phyloP scores from a whole-genome alignment of 257 asterid genomes.

The Solanum dulcamara region DNA sequence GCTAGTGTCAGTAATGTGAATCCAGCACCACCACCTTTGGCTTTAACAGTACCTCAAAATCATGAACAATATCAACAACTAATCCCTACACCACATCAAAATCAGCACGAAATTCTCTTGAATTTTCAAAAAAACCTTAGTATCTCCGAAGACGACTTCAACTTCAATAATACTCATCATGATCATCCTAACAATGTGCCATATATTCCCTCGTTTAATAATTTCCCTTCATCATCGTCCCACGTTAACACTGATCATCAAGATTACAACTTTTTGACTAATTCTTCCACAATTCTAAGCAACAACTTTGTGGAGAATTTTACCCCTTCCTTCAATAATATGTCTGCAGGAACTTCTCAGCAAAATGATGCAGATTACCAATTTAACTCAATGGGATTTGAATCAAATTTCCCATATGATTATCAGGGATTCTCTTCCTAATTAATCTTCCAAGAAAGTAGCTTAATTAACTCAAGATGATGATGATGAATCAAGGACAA shows the following conservation, averaged over 20 bases:
- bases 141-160: conserved; percentile 12
- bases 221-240: conserved; percentile 4
- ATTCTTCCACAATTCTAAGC: neutral
- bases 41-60: neutral
- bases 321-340: neutral
- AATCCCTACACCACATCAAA: neutral
- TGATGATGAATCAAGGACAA: neutral
- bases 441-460: neutral
- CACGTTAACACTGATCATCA: conserved; percentile 2
- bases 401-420: conserved; percentile 25
- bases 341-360: neutral
- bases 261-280: conserved; percentile 3
- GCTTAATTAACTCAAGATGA: neutral
- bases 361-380: conserved; percentile 14
- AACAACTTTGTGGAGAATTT: neutral
- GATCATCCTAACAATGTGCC: conserved; percentile 12
- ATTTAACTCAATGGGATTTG: conserved; percentile 25
- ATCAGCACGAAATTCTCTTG: conserved; percentile 6
- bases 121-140: conserved; percentile 34
- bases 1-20: neutral
- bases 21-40: neutral
- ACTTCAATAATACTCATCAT: neutral
- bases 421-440: conserved; percentile 13
- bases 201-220: conserved; percentile 1
- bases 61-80: conserved; percentile 2